Evolutionary conservation across 2,329 filamentous ascomycete species (phyloP), one percentile per base, ranked within the genome.

Genomic region (Cryoendolithus antarcticus): DNA sequence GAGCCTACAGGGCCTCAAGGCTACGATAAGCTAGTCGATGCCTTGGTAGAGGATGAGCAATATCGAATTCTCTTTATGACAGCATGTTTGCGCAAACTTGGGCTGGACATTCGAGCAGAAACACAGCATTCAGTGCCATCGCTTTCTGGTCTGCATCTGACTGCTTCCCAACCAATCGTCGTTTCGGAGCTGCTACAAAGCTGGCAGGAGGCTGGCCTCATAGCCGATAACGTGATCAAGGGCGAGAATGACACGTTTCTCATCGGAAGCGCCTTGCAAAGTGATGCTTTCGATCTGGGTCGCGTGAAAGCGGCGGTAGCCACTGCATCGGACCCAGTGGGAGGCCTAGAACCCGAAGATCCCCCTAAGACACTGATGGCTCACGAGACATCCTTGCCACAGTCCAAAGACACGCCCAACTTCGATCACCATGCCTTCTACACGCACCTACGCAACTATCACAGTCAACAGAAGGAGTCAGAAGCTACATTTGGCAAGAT

Each of bases 341-440:
- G 48, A 12, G 39, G 48, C 24, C 36, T 37, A 24, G 37, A 37
- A 21, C 13, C 36, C 19, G 11, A 34, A 37, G 37, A 43, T 43
- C 28, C 11, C 39, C 63, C 78, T 35, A 94, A 94, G 61, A 72
- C 67, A n/a, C 70, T 98, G 13, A 66, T 88, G 4, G 66, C 82
- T 0, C 84, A 95, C 51, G 77, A 85, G 31, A 65, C 70, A 3
- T 63, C 64, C 1, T 74, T 79, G 46, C 88, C 89, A 0, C 69
- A 75, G 4, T 68, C 70, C 3, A 82, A 82, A 52, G 71, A 80
- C 37, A 94, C 86, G 0, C 86, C 88, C 0, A 80, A 79, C 50
- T 96, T 96, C 63, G 83, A 93, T 52, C 86, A 95, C 54, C 66
- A 79, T 41, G 68, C 78, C 1, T 96, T 79, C 60, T 96, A 80